Evolutionary conservation across 2,329 filamentous ascomycete species (phyloP).

Genomic region (Diaporthe destruens): DNA sequence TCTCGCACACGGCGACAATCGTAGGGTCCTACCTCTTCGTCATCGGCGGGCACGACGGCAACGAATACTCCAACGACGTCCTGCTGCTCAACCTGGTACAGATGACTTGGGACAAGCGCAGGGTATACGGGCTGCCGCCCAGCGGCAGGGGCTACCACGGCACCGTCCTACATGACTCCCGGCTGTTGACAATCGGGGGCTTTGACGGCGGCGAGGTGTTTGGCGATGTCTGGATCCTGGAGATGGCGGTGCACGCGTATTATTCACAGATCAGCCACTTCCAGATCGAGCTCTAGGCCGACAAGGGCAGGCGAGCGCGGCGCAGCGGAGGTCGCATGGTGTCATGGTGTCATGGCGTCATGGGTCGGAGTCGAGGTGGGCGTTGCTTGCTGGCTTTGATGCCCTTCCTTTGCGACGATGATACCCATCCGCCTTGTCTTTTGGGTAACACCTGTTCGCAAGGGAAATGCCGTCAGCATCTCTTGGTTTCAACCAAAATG

Average conservation of each 20-base stretch:
- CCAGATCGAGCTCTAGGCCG: constrained; percentile 71
- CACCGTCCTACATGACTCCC: constrained; percentile 73
- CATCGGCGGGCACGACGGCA: constrained; percentile 77
- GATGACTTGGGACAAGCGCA: constrained; percentile 79
- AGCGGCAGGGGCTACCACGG: constrained; percentile 76
- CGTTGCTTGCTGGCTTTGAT: neutral
- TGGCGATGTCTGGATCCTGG: constrained; percentile 75
- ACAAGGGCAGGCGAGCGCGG: constrained; percentile 11
- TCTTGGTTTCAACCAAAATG: neutral
- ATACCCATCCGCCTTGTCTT: constrained; percentile 35
- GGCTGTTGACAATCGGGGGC: constrained; percentile 74
- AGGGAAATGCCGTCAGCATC: neutral
- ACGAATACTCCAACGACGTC: constrained; percentile 77
- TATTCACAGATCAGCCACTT: constrained; percentile 82
- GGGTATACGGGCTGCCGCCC: constrained; percentile 73
- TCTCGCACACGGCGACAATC: constrained; percentile 77
- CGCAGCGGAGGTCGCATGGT: neutral
- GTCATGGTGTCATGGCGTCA: constrained; percentile 1
- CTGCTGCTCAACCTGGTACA: constrained; percentile 77
- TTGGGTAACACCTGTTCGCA: neutral
- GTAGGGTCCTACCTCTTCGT: constrained; percentile 79
- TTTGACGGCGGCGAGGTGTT: constrained; percentile 78
- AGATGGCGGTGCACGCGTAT: constrained; percentile 78
- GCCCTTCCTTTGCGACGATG: constrained; percentile 30
- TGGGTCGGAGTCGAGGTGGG: neutral